Base-by-base conservation (phyloP, 352 stramenopile species). In the Hyaloperonospora brassicae region DNA sequence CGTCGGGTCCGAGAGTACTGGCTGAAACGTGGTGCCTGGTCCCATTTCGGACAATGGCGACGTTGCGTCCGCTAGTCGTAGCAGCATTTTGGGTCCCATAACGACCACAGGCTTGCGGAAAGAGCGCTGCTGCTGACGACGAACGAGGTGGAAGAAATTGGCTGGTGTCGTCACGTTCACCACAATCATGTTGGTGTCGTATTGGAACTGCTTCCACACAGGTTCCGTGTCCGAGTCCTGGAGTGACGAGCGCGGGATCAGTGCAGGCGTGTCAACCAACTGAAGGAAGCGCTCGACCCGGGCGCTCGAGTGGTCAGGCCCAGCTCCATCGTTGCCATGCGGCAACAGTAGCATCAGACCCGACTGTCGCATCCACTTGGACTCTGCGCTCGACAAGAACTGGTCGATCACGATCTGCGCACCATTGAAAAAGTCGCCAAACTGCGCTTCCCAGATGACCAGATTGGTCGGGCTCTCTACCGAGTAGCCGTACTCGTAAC, bases 111-210 rank as follows among this genome's bases (percentile, higher is more conserved):
- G 83, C 27, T 92, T 92, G 51, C 79, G 79, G 70, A 88, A 93
- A 22, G 58, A 34, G 5, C 81, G 83, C 6, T 73, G 59, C 48
- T 91, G 79, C 56, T 98, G 94, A 55, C 94, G 86, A 60, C 93
- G 87, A 52, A 98, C 72, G 56, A 93, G 73, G 61, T 98, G 93
- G 71, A 98, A 98, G 68, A 98, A 98, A 66, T 98, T 98, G 35
- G 93, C 94, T 1, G 95, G 93, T 13, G 84, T 95, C 35, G 79
- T 95, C 35, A 82, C 61, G 50, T 92, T 90, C 41, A 76, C 73
- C 9, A 96, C 82, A 50, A 91, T 88, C 50, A 94, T 72, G 66
- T 95, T 95, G 21, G 80, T 77, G 51, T 91, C 76, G 54, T 87
- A 64, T 47, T 85, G 51, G 58, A 76, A 89, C 25, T 72, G 58